Base-by-base conservation (phyloP, 371 early-diverging fungal species). In the Mucor lusitanicus region DNA sequence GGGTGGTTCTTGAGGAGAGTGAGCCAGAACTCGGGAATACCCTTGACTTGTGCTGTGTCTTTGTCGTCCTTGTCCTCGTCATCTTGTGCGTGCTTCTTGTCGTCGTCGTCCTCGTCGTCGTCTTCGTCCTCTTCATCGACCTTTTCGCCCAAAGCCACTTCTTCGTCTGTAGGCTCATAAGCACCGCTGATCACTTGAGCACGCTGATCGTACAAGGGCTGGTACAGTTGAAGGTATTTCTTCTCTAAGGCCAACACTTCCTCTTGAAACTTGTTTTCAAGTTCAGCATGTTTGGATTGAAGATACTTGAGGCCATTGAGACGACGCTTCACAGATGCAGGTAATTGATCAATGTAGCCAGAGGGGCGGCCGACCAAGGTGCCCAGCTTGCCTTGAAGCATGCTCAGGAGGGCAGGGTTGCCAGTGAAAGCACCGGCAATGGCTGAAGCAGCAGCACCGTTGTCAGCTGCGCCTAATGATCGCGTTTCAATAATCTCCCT, bases 21-120 rank as follows among this genome's bases (percentile, higher is more conserved):
- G 40, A 96, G 84, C 99, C 99, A 99, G 89, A 99, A 99, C 68
- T 91, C 90, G 63, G 93, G 93, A 55, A 93, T 86, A 68, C 92
- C 94, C 28, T 57, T 63, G 21, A 68, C 69, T 13, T 69, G 32
- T 23, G 50, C 50, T 25, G 48, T 70, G 4, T 79, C 72, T 39
- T 71, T 70, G 19, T 83, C 76, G n/a, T 80, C 85, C 33, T 71
- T 65, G 3, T 69, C 71, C 46, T 74, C 74, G 8, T 85, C 82
- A 33, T 86, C 83, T 50, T 50, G 37, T 37, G 37, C 37, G 13
- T 37, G 1, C 3, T 37, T 13, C 30, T n/a, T n/a, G n/a, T n/a
- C n/a, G n/a, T 30, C 30, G 7, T 84, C 88, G 0, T 85, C 78
- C n/a, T 74, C 74, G 8, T 74, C 65, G 19, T 87, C 83, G 11